These are phyloP conservation scores for Misopates orontium DNA, from an alignment of 257 asterid species.

Conservation along the genomic window DNA sequence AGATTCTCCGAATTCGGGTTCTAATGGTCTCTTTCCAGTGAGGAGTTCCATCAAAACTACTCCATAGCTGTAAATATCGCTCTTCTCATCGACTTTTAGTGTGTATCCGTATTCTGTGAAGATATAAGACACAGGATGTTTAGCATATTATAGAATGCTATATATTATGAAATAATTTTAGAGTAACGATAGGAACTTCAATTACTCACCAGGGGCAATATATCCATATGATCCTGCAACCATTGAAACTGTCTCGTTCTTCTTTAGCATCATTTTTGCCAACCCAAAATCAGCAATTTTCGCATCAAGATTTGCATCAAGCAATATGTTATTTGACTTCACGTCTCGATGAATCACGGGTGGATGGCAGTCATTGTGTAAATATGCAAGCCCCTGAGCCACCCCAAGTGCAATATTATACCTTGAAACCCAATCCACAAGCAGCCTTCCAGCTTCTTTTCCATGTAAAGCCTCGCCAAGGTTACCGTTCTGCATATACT, in stretches of 20 bases:
- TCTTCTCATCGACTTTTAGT: slow-evolving; percentile 64
- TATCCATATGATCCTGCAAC: slow-evolving; percentile 81
- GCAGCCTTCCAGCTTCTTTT: slow-evolving; percentile 50
- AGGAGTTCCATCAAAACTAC: slow-evolving; percentile 74
- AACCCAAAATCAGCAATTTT: slow-evolving; percentile 68
- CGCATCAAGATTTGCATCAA: slow-evolving; percentile 64
- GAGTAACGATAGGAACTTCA: background rate
- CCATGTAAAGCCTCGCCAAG: slow-evolving; percentile 69
- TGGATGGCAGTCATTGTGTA: slow-evolving; percentile 66
- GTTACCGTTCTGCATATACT: slow-evolving; percentile 65
- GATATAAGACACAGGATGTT: background rate
- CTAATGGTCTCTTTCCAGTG: slow-evolving; percentile 58
- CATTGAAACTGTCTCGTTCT: slow-evolving; percentile 71
- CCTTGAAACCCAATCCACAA: slow-evolving; percentile 70
- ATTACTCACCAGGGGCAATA: slow-evolving; percentile 69
- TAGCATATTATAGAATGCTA: background rate
- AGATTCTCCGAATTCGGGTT: slow-evolving; percentile 55
- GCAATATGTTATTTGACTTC: slow-evolving; percentile 62
- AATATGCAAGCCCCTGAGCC: slow-evolving; percentile 67
- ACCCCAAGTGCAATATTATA: slow-evolving; percentile 64
- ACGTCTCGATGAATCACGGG: slow-evolving; percentile 65
- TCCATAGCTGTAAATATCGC: slow-evolving; percentile 75
- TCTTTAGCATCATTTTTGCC: slow-evolving; percentile 55
- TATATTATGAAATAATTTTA: background rate
- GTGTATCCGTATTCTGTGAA: slow-evolving; percentile 70